Conservation (phyloP, 768 basidiomycete genomes). For the Mycena albidolilacea region DNA sequence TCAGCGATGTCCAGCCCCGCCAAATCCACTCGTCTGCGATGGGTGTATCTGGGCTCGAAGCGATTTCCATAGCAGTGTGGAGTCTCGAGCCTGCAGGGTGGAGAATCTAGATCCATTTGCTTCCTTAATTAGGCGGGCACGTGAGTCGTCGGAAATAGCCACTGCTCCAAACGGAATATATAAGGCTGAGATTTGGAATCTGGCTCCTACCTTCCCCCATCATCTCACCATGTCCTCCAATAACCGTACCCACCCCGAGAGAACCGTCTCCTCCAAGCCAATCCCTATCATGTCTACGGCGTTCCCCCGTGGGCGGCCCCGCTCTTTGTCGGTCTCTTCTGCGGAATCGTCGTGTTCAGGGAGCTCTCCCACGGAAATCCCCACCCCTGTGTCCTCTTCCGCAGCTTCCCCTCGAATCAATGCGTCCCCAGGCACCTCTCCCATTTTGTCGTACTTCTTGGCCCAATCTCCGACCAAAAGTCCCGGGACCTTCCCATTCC, state of each 20-base stretch:
- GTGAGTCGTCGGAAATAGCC: slow-evolving; percentile 11
- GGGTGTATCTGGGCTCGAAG: neutral
- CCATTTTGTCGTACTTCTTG: slow-evolving; percentile 80
- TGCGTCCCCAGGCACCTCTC: slow-evolving; percentile 73
- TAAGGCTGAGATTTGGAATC: neutral
- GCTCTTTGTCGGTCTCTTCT: slow-evolving; percentile 77
- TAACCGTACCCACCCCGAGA: slow-evolving; percentile 50
- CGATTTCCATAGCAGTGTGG: slow-evolving; percentile 21
- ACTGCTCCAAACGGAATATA: slow-evolving; percentile 22
- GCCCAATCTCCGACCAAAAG: slow-evolving; percentile 73
- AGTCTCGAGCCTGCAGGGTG: slow-evolving; percentile 5
- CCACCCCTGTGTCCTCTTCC: slow-evolving; percentile 66
- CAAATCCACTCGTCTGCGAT: neutral
- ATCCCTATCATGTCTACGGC: slow-evolving; percentile 75
- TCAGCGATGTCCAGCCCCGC: neutral
- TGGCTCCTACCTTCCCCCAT: slow-evolving; percentile 27
- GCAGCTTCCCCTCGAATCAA: slow-evolving; percentile 58
- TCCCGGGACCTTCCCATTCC: slow-evolving; percentile 73
- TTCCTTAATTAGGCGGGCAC: neutral
- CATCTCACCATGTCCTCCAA: slow-evolving; percentile 50
- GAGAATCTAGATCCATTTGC: slow-evolving; percentile 5
- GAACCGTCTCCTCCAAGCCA: slow-evolving; percentile 57
- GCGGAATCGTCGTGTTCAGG: slow-evolving; percentile 66
- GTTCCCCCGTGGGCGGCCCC: slow-evolving; percentile 59
- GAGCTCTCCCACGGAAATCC: slow-evolving; percentile 66